These are phyloP conservation scores for Monilinia vaccinii-corymbosi DNA, from an alignment of 2,329 filamentous ascomycete genomes.

Conservation along the genomic window DNA sequence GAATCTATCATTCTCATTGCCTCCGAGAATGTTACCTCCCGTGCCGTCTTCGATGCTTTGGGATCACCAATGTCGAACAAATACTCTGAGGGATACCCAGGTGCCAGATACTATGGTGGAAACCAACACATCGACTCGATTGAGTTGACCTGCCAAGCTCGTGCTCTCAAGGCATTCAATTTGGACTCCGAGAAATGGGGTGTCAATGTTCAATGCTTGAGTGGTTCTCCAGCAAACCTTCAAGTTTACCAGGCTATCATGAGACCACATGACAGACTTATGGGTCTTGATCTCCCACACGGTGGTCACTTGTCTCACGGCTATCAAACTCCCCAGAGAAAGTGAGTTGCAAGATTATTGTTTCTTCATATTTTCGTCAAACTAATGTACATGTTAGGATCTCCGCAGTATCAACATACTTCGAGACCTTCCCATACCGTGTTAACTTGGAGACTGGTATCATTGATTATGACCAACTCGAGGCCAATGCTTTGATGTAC, in stretches of 20 bases:
- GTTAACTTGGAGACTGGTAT: conserved; percentile 83
- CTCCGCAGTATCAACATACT: conserved; percentile 96
- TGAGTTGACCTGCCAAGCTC: conserved; percentile 88
- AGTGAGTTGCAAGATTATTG: conserved; percentile 42
- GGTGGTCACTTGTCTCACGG: conserved; percentile 94
- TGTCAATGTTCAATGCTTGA: conserved; percentile 94
- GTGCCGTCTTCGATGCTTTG: conserved; percentile 94
- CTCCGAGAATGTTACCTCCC: conserved; percentile 98
- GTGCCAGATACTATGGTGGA: conserved; percentile 96
- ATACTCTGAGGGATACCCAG: conserved; percentile 98
- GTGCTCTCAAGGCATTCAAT: conserved; percentile 86
- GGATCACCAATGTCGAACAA: conserved; percentile 97
- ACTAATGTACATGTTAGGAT: conserved; percentile 46
- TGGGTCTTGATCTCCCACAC: conserved; percentile 95
- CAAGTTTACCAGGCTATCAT: conserved; percentile 98
- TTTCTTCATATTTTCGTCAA: background rate
- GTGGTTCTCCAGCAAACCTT: conserved; percentile 89
- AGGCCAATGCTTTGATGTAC: conserved; percentile 85
- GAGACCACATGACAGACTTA: conserved; percentile 88
- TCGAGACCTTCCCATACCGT: conserved; percentile 96
- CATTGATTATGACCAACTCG: conserved; percentile 92
- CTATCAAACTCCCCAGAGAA: conserved; percentile 92
- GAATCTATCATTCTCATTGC: conserved; percentile 98
- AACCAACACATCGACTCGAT: conserved; percentile 98
- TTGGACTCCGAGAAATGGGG: conserved; percentile 86